phyloP scores from a whole-genome alignment of 805 yeast species.

The Helenozyma baotianmanensis region DNA sequence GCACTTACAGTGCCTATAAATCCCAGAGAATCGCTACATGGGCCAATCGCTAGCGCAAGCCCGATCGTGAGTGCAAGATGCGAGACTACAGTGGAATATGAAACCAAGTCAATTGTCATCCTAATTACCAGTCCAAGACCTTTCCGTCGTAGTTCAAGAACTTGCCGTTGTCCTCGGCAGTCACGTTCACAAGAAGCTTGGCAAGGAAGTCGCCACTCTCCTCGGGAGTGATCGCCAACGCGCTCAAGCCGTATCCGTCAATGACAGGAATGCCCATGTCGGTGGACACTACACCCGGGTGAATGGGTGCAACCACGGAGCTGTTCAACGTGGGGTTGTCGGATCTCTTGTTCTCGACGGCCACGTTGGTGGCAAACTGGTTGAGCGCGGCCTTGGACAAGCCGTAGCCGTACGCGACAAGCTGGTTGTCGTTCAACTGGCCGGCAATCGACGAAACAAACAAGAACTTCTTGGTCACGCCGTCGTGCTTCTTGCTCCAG shows the following conservation, averaged over 20 bases:
- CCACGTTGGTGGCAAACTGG: neutral
- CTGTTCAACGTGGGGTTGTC: neutral
- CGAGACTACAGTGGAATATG: no score
- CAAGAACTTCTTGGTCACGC: conserved; percentile 15
- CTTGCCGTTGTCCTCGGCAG: conserved; percentile 21
- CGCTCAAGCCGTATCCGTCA: neutral
- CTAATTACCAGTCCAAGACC: no score
- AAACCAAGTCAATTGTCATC: no score
- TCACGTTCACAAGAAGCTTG: conserved; percentile 15
- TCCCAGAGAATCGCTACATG: no score
- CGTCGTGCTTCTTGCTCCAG: conserved; percentile 15
- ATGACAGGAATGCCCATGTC: conserved; percentile 17
- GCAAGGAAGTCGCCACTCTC: conserved; percentile 17
- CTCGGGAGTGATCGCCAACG: conserved; percentile 15
- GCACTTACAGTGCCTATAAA: no score
- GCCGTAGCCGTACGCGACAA: neutral
- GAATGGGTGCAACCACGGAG: conserved; percentile 21
- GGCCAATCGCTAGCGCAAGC: no score
- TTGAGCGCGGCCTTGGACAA: conserved; percentile 1
- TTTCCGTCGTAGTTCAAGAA: conserved; percentile 3
- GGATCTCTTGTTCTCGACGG: neutral
- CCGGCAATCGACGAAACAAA: conserved; percentile 24
- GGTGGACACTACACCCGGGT: conserved; percentile 39
- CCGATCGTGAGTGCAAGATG: no score
- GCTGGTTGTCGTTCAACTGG: conserved; percentile 12